These are phyloP conservation scores for Emmonsiellopsis sp. DNA, from an alignment of 2,329 filamentous ascomycete species.

Conservation along the genomic window DNA sequence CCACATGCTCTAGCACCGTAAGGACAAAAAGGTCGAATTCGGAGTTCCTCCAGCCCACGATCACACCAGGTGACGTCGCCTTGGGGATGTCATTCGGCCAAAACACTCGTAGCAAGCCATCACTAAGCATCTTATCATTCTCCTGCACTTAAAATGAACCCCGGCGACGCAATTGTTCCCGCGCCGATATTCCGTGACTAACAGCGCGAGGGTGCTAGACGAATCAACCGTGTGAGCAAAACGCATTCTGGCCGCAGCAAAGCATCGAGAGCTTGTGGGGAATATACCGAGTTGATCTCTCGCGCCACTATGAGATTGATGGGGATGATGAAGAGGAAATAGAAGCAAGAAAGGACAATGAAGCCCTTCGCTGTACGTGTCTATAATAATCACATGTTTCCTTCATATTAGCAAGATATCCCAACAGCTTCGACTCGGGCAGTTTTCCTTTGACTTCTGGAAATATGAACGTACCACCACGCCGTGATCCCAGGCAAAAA, in stretches of 20 bases:
- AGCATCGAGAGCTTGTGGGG: not conserved
- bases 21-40: slow-evolving; percentile 84
- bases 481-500: slow-evolving; percentile 98
- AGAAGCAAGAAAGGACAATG: slow-evolving; percentile 70
- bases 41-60: slow-evolving; percentile 95
- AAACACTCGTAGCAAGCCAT: slow-evolving; percentile 96
- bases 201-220: slow-evolving; percentile 70
- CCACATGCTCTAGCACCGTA: slow-evolving; percentile 79
- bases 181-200: slow-evolving; percentile 76
- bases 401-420: not conserved
- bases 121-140: slow-evolving; percentile 50
- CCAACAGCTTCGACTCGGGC: too few species aligned
- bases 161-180: slow-evolving; percentile 86
- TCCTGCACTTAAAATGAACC: slow-evolving; percentile 69
- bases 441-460: not conserved
- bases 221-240: slow-evolving; percentile 2
- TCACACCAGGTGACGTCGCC: slow-evolving; percentile 67
- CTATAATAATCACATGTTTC: slow-evolving; percentile 36
- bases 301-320: slow-evolving; percentile 71
- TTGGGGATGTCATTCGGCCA: slow-evolving; percentile 82
- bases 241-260: not conserved
- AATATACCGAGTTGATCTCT: slow-evolving; percentile 69
- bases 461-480: slow-evolving; percentile 64
- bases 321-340: slow-evolving; percentile 74
- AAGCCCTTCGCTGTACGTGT: slow-evolving; percentile 81